Base-by-base conservation (phyloP, 768 basidiomycete species). In the Naganishia vishniacii region DNA sequence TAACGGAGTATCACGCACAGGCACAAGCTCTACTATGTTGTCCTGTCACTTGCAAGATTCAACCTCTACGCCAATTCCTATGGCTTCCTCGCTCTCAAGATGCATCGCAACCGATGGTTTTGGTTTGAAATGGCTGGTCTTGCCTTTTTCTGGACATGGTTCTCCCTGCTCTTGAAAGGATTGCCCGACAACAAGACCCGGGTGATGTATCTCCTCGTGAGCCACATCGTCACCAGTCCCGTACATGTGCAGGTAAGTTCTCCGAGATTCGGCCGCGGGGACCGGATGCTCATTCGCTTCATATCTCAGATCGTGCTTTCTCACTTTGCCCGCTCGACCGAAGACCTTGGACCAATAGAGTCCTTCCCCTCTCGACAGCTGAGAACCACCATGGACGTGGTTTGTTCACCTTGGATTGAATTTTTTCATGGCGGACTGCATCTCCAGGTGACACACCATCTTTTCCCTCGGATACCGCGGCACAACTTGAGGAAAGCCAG, bases 351-450 rank as follows among this genome's bases (percentile, higher is more conserved):
- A 13, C 89, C 90, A 0, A 79, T 80, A 29, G 95, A 99, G 74
- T 93, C 91, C 0, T 98, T 97, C 80, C 84, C 88, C 3, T 87
- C 90, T 70, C 86, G 95, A 16, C 95, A 99, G 76, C 80, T 99
- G 71, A 88, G 95, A 49, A 99, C 95, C n/a, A 98, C 95, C 0
- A 88, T 89, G 47, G 95, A 99, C 76, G 91, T 99, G 44, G 84
- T 89, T 66, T 98, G 95, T 78, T 84, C 85, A 2, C 81, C 86
- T 0, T 84, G 84, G 32, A 82, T 97, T 69, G 88, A 83, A 58
- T 97, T 92, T 73, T 78, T 99, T 34, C 95, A 99, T 72, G 95
- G 95, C 12, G 95, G 95, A n/a, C 83, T 99, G 20, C 91, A 99
- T 70, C 84, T 98, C 13, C 95, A 99, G 78, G 90, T 97, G 45